phyloP scores from a whole-genome alignment of 257 asterid genomes.

The Euphrasia confusa region DNA sequence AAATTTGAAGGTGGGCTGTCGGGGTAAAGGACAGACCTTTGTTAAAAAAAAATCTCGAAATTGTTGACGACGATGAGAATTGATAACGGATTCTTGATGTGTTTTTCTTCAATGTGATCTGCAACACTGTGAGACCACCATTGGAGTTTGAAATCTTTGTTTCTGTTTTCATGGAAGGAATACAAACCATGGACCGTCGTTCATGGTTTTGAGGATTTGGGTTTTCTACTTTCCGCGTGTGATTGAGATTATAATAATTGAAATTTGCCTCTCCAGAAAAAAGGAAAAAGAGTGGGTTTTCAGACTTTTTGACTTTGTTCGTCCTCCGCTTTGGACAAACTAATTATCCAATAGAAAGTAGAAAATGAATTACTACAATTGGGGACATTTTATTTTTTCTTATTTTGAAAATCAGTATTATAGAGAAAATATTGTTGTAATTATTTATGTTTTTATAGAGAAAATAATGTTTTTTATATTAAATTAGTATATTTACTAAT shows the following conservation, averaged over 20 bases:
- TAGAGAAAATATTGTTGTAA: too few relatives aligned
- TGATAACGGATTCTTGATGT: constrained; percentile 9
- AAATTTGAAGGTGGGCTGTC: constrained; percentile 4
- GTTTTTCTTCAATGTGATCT: constrained; percentile 7
- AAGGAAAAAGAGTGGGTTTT: constrained; percentile 17
- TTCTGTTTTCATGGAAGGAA: not conserved
- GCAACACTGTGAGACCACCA: constrained; percentile 3
- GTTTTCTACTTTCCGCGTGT: not conserved
- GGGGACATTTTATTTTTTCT: too few relatives aligned
- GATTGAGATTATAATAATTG: constrained; percentile 4
- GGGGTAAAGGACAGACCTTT: constrained; percentile 31
- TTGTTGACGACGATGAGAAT: constrained; percentile 20
- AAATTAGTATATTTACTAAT: too few relatives aligned
- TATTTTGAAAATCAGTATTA: too few relatives aligned
- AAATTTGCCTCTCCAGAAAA: constrained; percentile 15
- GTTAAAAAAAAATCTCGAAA: not conserved
- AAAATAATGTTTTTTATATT: too few relatives aligned
- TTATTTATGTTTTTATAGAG: too few relatives aligned
- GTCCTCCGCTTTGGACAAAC: not conserved
- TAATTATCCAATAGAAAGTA: too few relatives aligned
- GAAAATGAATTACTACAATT: too few relatives aligned
- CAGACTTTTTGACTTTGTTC: not conserved
- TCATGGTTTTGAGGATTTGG: constrained; percentile 16
- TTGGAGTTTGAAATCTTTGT: too few relatives aligned
- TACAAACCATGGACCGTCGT: constrained; percentile 27